These are phyloP conservation scores for Hypoxylon rubiginosum DNA, from an alignment of 2,329 filamentous ascomycete genomes.

Conservation along the genomic window DNA sequence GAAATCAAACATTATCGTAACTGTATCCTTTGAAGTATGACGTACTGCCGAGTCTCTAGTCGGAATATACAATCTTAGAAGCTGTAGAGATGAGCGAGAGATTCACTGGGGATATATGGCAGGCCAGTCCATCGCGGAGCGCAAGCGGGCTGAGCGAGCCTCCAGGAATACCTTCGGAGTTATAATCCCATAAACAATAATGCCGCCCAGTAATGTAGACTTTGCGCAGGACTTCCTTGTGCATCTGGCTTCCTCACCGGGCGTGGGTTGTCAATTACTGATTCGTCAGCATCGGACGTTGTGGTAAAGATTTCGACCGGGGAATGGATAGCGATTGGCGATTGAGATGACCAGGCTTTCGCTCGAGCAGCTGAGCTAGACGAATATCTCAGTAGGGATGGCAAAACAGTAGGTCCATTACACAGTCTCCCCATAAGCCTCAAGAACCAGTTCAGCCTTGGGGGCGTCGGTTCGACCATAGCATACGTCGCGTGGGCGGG, in stretches of 20 bases:
- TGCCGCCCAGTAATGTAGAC: conserved; percentile 22
- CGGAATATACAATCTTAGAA: not conserved
- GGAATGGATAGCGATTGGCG: conserved; percentile 33
- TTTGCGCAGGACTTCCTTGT: conserved; percentile 36
- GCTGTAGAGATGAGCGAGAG: not conserved
- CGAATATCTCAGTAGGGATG: not conserved
- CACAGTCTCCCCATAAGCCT: conserved; percentile 13
- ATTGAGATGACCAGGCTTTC: conserved; percentile 37
- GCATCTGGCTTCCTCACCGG: conserved; percentile 37
- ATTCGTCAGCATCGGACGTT: conserved; percentile 32
- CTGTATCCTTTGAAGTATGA: not conserved
- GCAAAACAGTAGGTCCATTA: conserved; percentile 3
- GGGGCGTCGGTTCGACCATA: conserved; percentile 4
- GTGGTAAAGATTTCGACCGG: conserved; percentile 33
- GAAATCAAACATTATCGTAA: not conserved
- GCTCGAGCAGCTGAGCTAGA: conserved; percentile 8
- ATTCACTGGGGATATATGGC: conserved; percentile 15
- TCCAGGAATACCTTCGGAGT: conserved; percentile 30
- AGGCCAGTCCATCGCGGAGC: conserved; percentile 16
- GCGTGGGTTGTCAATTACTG: conserved; percentile 32
- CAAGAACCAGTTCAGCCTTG: conserved; percentile 10
- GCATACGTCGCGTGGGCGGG: conserved; percentile 4
- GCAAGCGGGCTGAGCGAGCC: conserved; percentile 30
- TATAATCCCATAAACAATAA: conserved; percentile 27
- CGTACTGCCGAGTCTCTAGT: not conserved